A percentile compares a stretch with the other conserved stretches of the same genome.
Conservation (phyloP, 2,329 filamentous ascomycete genomes). For the Stemphylium beticola region DNA sequence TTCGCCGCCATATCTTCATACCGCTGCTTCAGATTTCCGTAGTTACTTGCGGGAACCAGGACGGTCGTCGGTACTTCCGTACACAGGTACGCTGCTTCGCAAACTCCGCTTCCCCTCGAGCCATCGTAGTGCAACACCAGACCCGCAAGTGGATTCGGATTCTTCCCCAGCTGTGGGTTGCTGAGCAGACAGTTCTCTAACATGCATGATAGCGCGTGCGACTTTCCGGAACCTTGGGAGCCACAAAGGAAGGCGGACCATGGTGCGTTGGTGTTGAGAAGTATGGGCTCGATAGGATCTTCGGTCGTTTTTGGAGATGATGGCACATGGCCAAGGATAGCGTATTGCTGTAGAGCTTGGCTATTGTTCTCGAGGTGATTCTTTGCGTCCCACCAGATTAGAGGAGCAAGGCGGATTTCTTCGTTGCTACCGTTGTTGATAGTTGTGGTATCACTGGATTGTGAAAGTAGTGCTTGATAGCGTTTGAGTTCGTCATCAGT, state of each 20-base stretch:
- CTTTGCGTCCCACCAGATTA: too few species aligned
- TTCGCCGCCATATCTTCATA: conserved; percentile 16
- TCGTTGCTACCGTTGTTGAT: too few species aligned
- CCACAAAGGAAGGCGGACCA: conserved; percentile 67
- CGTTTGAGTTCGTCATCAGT: too few species aligned
- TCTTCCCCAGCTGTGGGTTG: conserved; percentile 40
- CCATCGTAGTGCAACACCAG: not conserved
- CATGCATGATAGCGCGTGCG: conserved; percentile 64
- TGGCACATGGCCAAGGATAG: too few species aligned
- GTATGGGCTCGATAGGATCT: conserved; percentile 32
- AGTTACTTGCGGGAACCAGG: conserved; percentile 25
- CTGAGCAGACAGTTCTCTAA: conserved; percentile 60
- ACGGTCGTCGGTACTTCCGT: conserved; percentile 14
- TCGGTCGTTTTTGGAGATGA: not conserved
- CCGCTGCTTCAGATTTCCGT: conserved; percentile 8
- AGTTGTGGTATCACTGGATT: too few species aligned
- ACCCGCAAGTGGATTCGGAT: not conserved
- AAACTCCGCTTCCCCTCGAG: not conserved
- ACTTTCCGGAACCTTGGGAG: conserved; percentile 66
- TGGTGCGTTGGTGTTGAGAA: conserved; percentile 60
- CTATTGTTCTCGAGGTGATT: too few species aligned
- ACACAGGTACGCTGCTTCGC: not conserved
- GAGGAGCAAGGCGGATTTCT: too few species aligned
- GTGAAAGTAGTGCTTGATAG: too few species aligned
- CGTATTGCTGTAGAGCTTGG: too few species aligned